Evolutionary conservation across 148 eudicot species (phyloP), one percentile per base, ranked within the genome.

Genomic region (Camellia sinensis): DNA sequence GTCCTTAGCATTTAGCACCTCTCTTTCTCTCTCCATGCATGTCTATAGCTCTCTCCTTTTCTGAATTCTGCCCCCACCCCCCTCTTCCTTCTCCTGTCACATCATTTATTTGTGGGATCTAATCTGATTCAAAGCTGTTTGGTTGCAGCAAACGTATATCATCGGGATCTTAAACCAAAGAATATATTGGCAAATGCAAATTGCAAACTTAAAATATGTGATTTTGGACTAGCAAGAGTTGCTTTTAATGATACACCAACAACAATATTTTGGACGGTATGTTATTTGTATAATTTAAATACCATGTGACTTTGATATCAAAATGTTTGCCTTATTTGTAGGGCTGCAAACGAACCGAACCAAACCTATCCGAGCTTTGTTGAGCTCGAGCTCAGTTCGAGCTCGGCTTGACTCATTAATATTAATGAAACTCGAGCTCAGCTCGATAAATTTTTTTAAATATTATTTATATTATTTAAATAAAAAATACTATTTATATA

Each of bases 101-200:
- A 19, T 12, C 29, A 3, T 61, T 43, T 68, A n/a, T 57, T 68
- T 76, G 40, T 46, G 64, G 70, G 22, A 46, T 54, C 18, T 21
- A 19, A 44, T 52, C 29, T 82, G 37, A 82, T 57, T 14, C 53
- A 50, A 64, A 71, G 66, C 73, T 82, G 19, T 84, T 76, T 79
- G 79, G 75, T 79, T 87, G 85, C 97, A 93, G 98, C 97, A 61
- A 93, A 95, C 81, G 98, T 92, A 61, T 93, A 95, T 76, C 98
- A 95, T 83, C 91, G 97, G 69, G 97, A 93, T 87, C 97, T 93
- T 11, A 95, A 95, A 84, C 97, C 98, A 14, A 93, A 93, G 84
- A 95, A 95, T 74, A 92, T 95, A 52, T 84, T 95, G 88, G 97
- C 96, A 70, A 95, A 95, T 85, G 97, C 97, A 53, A 93, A 95